Evolutionary conservation across 805 yeast genomes (phyloP), one percentile per base, ranked within the genome.

Genomic region (Blastobotrys attinorum): DNA sequence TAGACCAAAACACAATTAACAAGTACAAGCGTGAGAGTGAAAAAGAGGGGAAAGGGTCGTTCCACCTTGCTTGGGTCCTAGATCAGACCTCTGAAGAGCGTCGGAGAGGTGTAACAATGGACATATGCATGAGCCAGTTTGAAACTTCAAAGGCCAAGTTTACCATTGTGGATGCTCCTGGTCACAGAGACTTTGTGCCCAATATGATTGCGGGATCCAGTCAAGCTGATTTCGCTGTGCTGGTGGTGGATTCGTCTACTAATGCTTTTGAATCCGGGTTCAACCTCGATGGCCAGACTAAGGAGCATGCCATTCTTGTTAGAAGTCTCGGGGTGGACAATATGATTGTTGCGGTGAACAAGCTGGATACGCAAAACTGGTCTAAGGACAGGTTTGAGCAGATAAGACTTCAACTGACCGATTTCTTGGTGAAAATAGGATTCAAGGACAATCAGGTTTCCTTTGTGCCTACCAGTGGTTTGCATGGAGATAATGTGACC

Each of bases 21-120:
- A 81, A 77, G 52, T 65, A 77, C 42, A 73, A 77, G 34, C 74
- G 74, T 48, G 88, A 83, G 49, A 75, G 85, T 25, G 80, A 76
- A 31, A 72, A 69, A 37, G 67, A 72, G 1, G 94, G 94, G 3
- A 84, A 85, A 56, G 76, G 80, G 8, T 83, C 90, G 3, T 84
- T 84, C 64, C 85, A 90, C 3, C 67, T 83, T 40, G 94, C 94
- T 1, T 84, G 94, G 94, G 75, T 83, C 31, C 70, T 85, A 77
- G 94, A 84, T 60, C 89, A 83, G 58, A 82, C 90, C 0, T 61
- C 68, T 1, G 92, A 84, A 57, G 94, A 84, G 61, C 71, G 94
- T 50, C 54, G 51, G 6, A 69, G 89, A 40, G 94, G 94, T 39
- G 87, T 84, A 3, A 84, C 94, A 2, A 78, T 83, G 20, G 94